These are phyloP conservation scores for Hibiscus trionum DNA, from an alignment of 345 rosid species.

Conservation along the genomic window DNA sequence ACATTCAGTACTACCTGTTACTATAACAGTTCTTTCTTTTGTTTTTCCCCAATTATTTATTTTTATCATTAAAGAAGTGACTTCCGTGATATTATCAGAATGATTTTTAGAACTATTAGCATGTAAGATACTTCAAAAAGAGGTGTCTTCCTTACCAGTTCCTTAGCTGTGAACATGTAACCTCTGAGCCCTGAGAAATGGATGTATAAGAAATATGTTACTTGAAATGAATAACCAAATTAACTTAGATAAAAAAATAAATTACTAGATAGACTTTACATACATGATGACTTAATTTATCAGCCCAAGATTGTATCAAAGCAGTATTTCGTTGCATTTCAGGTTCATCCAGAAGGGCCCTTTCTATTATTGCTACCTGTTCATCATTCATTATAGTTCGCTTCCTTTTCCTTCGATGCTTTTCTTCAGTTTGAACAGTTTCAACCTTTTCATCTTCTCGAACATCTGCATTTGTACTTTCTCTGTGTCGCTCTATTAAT, in stretches of 20 bases:
- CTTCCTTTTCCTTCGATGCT: constrained; percentile 76
- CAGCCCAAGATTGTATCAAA: constrained; percentile 67
- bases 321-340: constrained; percentile 83
- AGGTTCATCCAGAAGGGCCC: constrained; percentile 83
- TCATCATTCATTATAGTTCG: constrained; percentile 90
- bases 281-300: constrained; percentile 58
- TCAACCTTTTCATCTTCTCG: constrained; percentile 55
- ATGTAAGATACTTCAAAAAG: not conserved
- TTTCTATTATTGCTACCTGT: constrained; percentile 72
- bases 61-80: not conserved
- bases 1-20: not conserved
- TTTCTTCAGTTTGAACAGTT: constrained; percentile 43
- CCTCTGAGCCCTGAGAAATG: constrained; percentile 80
- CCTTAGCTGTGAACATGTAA: constrained; percentile 71
- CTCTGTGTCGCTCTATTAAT: constrained; percentile 32
- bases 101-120: not conserved
- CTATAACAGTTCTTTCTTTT: not conserved
- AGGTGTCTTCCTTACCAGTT: constrained; percentile 58
- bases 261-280: constrained; percentile 13
- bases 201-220: not conserved
- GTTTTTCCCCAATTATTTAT: not conserved
- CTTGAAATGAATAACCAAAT: constrained; percentile 1
- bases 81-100: not conserved
- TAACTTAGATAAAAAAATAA: not conserved
- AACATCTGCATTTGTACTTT: constrained; percentile 24